A percentile compares a stretch with the other conserved stretches of the same genome.
Evolutionary conservation across 1,139 yeast genomes (phyloP).

Genomic region (Meyerozyma smithsonii): DNA sequence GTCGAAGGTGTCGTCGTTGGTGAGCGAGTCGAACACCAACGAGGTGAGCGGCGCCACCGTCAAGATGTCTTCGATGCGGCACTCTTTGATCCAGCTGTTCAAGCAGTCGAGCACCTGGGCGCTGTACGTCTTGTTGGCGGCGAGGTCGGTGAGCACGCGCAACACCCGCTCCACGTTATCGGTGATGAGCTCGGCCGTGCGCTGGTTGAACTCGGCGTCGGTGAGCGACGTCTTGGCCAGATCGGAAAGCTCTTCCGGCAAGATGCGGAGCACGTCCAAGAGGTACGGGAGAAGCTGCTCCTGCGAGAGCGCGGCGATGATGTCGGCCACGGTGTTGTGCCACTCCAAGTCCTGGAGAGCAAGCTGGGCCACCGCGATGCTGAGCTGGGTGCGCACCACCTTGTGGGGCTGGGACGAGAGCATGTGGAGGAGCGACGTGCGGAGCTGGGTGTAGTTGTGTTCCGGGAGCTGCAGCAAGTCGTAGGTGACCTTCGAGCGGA

Average conservation of each 20-base stretch:
- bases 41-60: conserved; percentile 58
- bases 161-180: conserved; percentile 69
- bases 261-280: conserved; percentile 74
- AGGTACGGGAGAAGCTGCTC: conserved; percentile 39
- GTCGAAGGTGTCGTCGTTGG: conserved; percentile 68
- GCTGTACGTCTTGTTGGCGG: conserved; percentile 20
- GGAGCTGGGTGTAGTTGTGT: conserved; percentile 48
- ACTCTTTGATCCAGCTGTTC: conserved; percentile 86
- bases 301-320: conserved; percentile 47
- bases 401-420: conserved; percentile 33
- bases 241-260: conserved; percentile 89
- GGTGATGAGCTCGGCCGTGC: conserved; percentile 60
- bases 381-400: conserved; percentile 72
- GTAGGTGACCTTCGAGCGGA: conserved; percentile 77
- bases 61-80: conserved; percentile 64
- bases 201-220: conserved; percentile 68
- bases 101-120: conserved; percentile 64
- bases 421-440: conserved; percentile 56
- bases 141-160: conserved; percentile 49
- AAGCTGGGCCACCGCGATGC: conserved; percentile 75
- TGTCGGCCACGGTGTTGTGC: conserved; percentile 68
- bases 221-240: conserved; percentile 73
- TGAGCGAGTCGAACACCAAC: conserved; percentile 64
- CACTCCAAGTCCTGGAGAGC: conserved; percentile 74
- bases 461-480: conserved; percentile 75